These are phyloP conservation scores for Mycena citricolor DNA, from an alignment of 1,284 basidiomycete genomes.

Conservation along the genomic window DNA sequence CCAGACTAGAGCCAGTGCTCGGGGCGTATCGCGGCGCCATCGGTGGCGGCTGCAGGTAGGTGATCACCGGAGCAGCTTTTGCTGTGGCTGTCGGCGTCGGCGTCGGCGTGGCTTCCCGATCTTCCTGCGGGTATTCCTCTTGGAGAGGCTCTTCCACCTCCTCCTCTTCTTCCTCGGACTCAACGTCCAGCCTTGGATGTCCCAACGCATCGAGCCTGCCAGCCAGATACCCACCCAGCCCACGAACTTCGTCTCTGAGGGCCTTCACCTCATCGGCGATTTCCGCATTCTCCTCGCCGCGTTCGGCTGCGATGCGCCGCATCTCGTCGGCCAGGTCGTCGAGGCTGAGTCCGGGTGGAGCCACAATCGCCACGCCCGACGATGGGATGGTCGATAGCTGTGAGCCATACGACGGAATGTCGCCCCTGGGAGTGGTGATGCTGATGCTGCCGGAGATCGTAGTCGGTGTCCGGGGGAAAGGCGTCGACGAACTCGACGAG, in stretches of 20 bases:
- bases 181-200: conserved; percentile 27
- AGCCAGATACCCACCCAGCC: conserved; percentile 41
- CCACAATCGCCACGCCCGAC: conserved; percentile 45
- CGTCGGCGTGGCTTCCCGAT: too few species aligned
- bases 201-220: conserved; percentile 33
- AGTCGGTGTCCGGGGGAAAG: too few species aligned
- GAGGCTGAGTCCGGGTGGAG: conserved; percentile 48
- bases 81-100: too few species aligned
- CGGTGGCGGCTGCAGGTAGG: conserved; percentile 2
- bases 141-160: too few species aligned
- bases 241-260: conserved; percentile 61
- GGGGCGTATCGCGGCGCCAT: background rate
- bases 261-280: conserved; percentile 59
- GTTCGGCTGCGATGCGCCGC: conserved; percentile 55
- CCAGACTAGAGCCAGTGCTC: conserved; percentile 26
- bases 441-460: conserved; percentile 59
- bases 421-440: conserved; percentile 61
- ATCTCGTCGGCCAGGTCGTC: conserved; percentile 70
- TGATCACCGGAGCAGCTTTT: too few species aligned
- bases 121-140: too few species aligned
- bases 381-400: conserved; percentile 47
- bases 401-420: conserved; percentile 53
- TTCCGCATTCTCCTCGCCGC: conserved; percentile 61
- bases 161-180: too few species aligned
- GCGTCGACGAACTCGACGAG: too few species aligned